Conservation (phyloP, 371 early-diverging fungal species). For the Massospora cicadina region DNA sequence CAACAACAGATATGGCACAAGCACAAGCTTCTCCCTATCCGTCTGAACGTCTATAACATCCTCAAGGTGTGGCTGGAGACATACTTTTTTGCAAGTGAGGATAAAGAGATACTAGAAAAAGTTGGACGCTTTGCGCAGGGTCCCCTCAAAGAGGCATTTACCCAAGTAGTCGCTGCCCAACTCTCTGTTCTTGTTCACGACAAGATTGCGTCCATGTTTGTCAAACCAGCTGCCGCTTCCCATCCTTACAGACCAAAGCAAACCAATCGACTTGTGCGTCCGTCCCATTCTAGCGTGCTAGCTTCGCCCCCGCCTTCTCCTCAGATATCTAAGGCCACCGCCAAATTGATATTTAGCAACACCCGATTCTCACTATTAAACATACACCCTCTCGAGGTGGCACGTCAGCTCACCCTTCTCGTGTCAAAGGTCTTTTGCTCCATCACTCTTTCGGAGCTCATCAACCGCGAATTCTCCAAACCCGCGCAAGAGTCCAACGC, state of each 20-base stretch:
- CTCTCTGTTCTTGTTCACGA: too few species aligned
- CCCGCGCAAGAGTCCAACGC: too few species aligned
- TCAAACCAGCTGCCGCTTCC: conserved; percentile 9
- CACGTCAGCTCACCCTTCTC: conserved; percentile 56
- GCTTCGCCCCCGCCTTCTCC: conserved; percentile 22
- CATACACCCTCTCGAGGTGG: conserved; percentile 52
- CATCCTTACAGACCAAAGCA: conserved; percentile 3
- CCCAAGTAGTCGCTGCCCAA: too few species aligned
- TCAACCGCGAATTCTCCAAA: conserved; percentile 34
- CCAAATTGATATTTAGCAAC: conserved; percentile 11
- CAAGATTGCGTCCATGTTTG: too few species aligned
- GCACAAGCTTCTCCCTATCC: conserved; percentile 41
- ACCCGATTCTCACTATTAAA: conserved; percentile 32
- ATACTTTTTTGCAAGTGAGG: conserved; percentile 21
- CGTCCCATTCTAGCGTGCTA: too few species aligned
- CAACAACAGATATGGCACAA: conserved; percentile 58
- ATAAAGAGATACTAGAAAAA: background rate
- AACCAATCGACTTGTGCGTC: too few species aligned
- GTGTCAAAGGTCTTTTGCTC: conserved; percentile 34
- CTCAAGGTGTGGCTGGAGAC: conserved; percentile 34
- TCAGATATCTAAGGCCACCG: conserved; percentile 18
- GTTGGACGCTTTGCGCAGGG: background rate
- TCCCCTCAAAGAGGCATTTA: too few species aligned
- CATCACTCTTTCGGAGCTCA: conserved; percentile 44
- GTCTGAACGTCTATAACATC: conserved; percentile 22